phyloP scores from a whole-genome alignment of 2,329 filamentous ascomycete species.

The Massarina eburnea region DNA sequence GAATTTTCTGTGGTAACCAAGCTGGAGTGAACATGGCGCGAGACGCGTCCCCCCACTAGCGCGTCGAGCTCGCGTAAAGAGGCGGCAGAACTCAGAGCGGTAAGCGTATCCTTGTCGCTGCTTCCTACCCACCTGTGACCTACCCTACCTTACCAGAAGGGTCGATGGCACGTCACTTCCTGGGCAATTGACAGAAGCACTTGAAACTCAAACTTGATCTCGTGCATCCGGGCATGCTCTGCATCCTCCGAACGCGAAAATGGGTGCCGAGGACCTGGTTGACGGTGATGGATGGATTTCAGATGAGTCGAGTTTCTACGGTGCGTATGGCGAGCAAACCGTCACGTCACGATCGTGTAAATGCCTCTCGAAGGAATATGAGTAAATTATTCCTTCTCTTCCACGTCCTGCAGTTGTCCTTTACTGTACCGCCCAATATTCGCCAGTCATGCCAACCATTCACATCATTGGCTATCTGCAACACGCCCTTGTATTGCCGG shows the following conservation, averaged over 20 bases:
- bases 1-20: background rate
- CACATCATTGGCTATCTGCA: background rate
- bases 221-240: constrained; percentile 5
- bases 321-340: constrained; percentile 25
- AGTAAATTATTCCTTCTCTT: background rate
- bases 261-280: constrained; percentile 31
- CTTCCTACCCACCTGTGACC: background rate
- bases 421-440: background rate
- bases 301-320: constrained; percentile 51
- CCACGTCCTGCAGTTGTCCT: background rate
- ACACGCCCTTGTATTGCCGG: background rate
- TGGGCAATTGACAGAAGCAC: background rate
- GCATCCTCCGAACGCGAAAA: constrained; percentile 7
- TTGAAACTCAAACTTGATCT: constrained; percentile 4
- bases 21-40: background rate
- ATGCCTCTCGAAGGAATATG: too few relatives aligned
- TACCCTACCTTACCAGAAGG: background rate
- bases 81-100: constrained; percentile 8
- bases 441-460: too few relatives aligned
- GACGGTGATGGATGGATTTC: constrained; percentile 38
- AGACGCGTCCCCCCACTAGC: constrained; percentile 22
- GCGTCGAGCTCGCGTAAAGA: constrained; percentile 22
- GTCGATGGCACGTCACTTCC: constrained; percentile 15
- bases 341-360: too few relatives aligned
- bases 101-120: constrained; percentile 8